Base-by-base conservation (phyloP, 1,284 basidiomycete species). In the Microbotryum violaceum region DNA sequence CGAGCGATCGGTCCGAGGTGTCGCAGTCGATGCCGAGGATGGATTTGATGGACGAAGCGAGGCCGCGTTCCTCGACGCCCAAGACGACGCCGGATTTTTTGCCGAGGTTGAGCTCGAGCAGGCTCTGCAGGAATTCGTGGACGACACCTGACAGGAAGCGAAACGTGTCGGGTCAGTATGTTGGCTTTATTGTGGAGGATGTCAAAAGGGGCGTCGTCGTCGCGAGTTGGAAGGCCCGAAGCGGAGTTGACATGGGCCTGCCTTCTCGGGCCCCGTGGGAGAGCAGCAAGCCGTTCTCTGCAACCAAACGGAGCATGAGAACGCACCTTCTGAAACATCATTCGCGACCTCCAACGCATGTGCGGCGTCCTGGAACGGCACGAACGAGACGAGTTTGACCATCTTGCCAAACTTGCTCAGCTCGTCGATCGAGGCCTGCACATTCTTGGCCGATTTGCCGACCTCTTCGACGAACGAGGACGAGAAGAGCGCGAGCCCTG, bases 291-390 rank as follows among this genome's bases (percentile, higher is more conserved):
- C 8, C 31, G 31, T 31, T 31, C 31, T 31, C 31, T 31, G 1
- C 8, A 10, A 31, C 31, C 8, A 7, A 31, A 31, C 31, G 31
- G 7, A 31, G 31, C 31, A 31, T 2, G 12, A 42, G 14, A 8
- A 46, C 69, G 57, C 70, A 91, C 94, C 92, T 81, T 97, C 94
- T 6, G 94, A 97, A 20, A 98, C 79, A 77, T 98, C 93, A 75
- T 97, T 96, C 61, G 88, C 87, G 73, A 96, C 97, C 78, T 98
- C 92, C 69, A 99, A 80, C 31, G 94, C 96, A 76, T 97, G 89
- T 23, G 65, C 69, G 46, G 71, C 70, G 68, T 82, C 92, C 76
- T 91, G 91, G 82, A 96, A 98, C 2, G 96, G 94, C 62, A 86
- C 82, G 80, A 97, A 98, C 74, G 89, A 93, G 76, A 89, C 77